Conservation (phyloP, 192 early-diverging fungal species). For the Jimgerdemannia flammicorona region DNA sequence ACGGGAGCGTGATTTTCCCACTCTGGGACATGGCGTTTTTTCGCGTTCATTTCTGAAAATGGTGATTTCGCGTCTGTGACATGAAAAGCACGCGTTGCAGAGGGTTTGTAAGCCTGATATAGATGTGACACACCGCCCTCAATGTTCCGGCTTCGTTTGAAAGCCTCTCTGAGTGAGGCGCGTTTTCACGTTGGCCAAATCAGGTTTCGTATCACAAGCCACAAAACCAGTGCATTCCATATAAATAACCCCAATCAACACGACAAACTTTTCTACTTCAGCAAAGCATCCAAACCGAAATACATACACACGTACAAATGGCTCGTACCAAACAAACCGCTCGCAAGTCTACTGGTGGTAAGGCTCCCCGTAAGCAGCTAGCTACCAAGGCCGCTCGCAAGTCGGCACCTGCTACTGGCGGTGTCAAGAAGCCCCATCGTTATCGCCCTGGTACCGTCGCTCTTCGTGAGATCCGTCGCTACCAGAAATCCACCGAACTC, state of each 20-base stretch:
- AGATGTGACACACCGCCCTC: not conserved
- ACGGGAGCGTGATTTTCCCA: not conserved
- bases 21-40: not conserved
- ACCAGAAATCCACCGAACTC: constrained; percentile 96
- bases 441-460: constrained; percentile 88
- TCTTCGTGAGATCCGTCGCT: constrained; percentile 88
- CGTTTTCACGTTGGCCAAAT: not conserved
- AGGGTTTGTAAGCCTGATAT: too few species aligned
- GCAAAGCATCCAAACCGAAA: constrained; percentile 40
- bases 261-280: not conserved
- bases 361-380: constrained; percentile 95
- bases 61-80: not conserved
- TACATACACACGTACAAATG: constrained; percentile 40
- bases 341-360: constrained; percentile 98
- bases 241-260: not conserved
- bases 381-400: constrained; percentile 97
- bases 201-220: not conserved
- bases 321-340: constrained; percentile 88
- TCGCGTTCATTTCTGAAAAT: too few species aligned
- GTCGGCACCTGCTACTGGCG: constrained; percentile 88
- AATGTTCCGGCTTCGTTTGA: too few species aligned
- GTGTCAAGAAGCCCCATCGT: constrained; percentile 92
- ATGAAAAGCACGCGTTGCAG: not conserved
- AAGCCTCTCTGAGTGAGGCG: not conserved
- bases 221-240: not conserved